Conservation (phyloP, 805 yeast genomes). For the Candida morakotiae region DNA sequence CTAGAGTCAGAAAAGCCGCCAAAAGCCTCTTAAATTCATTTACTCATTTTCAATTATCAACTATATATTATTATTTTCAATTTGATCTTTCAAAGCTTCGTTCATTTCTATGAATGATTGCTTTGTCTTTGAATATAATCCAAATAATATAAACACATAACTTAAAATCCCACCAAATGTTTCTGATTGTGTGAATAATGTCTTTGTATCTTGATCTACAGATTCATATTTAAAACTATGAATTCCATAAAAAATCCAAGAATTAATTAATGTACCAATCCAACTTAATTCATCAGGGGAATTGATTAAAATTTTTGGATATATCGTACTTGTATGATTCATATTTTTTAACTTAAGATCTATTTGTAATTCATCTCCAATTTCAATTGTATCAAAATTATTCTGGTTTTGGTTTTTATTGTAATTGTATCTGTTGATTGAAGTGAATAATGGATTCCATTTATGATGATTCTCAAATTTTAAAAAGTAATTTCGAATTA, state of each 20-base stretch:
- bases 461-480: constrained; percentile 8
- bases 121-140: constrained; percentile 9
- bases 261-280: constrained; percentile 10
- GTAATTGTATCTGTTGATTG: constrained; percentile 5
- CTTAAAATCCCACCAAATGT: constrained; percentile 11
- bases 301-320: constrained; percentile 7
- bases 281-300: constrained; percentile 7
- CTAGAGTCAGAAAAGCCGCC: no score
- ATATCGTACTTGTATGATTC: constrained; percentile 5
- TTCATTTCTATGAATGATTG: constrained; percentile 8
- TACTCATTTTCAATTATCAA: no score
- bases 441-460: constrained; percentile 14
- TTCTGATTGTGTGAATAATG: constrained; percentile 11
- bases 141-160: constrained; percentile 5
- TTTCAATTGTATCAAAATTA: no score
- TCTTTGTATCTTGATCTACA: constrained; percentile 7
- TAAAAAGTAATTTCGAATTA: constrained; percentile 9
- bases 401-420: constrained; percentile 1
- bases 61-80: no score
- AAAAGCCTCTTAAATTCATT: no score
- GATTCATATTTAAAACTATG: constrained; percentile 11
- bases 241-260: constrained; percentile 10
- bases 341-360: constrained; percentile 8
- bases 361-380: constrained; percentile 10
- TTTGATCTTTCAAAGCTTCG: constrained; percentile 12